phyloP scores from a whole-genome alignment of 2,329 filamentous ascomycete genomes.

The Arachnopeziza araneosa region DNA sequence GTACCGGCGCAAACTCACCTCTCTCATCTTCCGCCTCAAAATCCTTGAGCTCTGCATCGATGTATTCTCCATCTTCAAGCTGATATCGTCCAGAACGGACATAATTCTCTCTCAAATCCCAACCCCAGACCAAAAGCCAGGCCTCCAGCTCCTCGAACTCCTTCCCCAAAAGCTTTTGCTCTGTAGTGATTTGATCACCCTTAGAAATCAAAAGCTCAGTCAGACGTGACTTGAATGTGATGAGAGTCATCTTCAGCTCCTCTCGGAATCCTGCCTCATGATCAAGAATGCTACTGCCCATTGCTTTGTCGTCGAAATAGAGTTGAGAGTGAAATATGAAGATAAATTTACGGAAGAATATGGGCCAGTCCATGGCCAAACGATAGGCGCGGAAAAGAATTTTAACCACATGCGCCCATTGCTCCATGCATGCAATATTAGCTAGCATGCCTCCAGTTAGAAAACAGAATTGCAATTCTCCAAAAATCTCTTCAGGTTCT shows the following conservation, averaged over 20 bases:
- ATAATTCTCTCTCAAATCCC: constrained; percentile 50
- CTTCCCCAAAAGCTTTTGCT: constrained; percentile 40
- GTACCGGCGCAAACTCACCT: constrained; percentile 31
- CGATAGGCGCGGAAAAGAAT: constrained; percentile 46
- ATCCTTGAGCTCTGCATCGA: constrained; percentile 43
- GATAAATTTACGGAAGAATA: constrained; percentile 43
- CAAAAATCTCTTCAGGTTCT: constrained; percentile 43
- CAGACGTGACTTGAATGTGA: constrained; percentile 49
- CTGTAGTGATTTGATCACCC: constrained; percentile 31
- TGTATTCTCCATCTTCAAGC: constrained; percentile 44
- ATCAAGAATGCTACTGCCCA: constrained; percentile 40
- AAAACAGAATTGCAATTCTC: constrained; percentile 57
- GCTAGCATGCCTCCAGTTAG: constrained; percentile 51
- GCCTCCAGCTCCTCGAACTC: constrained; percentile 45
- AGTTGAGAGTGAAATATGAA: constrained; percentile 50
- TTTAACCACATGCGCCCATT: constrained; percentile 54
- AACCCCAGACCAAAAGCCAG: constrained; percentile 44
- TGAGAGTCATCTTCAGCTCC: constrained; percentile 43
- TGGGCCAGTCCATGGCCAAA: constrained; percentile 39
- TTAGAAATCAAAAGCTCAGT: constrained; percentile 40
- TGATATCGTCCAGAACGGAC: constrained; percentile 40
- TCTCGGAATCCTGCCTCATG: constrained; percentile 27
- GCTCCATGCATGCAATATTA: constrained; percentile 54
- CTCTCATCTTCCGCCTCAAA: constrained; percentile 46
- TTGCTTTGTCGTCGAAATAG: constrained; percentile 43